Evolutionary conservation across 441 rosid genomes (phyloP).

Genomic region (Croton laevigatus): DNA sequence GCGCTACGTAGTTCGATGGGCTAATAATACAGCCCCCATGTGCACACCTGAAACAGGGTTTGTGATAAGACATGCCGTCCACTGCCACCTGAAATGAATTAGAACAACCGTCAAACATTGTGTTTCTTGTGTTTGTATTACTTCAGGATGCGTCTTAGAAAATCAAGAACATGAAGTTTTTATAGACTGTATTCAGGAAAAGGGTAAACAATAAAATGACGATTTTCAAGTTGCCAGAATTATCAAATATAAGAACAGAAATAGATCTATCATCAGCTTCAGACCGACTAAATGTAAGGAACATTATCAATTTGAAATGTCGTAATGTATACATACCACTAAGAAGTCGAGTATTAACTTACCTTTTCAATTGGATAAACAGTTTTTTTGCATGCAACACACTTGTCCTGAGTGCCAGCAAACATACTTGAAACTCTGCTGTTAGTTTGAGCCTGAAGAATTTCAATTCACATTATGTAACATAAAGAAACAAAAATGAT

Average conservation of each 20-base stretch:
- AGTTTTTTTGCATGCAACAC: conserved; percentile 69
- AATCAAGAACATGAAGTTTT: neutral
- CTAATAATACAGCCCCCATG: conserved; percentile 72
- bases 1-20: conserved; percentile 66
- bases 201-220: neutral
- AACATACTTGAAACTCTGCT: conserved; percentile 63
- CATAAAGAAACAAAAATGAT: neutral
- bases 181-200: neutral
- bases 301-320: neutral
- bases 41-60: conserved; percentile 63
- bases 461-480: conserved; percentile 10
- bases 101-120: neutral
- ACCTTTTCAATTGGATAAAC: conserved; percentile 62
- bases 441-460: conserved; percentile 38
- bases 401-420: conserved; percentile 78
- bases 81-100: conserved; percentile 59
- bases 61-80: conserved; percentile 65
- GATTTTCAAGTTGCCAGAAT: neutral
- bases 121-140: neutral
- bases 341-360: neutral
- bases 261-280: neutral
- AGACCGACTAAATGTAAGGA: neutral
- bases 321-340: neutral
- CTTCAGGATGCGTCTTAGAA: neutral
- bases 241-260: neutral